Evolutionary conservation across 192 early-diverging fungal species (phyloP).

Genomic region (Paraglomus brasilianum): DNA sequence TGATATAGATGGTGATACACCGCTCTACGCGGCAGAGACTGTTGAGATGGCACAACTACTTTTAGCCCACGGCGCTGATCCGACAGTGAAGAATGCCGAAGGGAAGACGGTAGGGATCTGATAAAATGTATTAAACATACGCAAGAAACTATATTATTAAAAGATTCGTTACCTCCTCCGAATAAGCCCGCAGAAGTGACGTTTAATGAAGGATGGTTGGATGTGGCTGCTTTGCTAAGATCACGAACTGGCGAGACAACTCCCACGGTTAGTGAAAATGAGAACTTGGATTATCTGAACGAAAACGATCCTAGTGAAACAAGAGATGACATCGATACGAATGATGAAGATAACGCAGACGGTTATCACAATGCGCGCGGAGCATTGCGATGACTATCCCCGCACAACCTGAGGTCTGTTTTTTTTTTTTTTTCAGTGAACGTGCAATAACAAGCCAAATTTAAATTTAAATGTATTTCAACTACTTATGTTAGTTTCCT

Average conservation of each 20-base stretch:
- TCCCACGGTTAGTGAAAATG: slow-evolving; percentile 40
- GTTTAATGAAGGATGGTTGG: slow-evolving; percentile 61
- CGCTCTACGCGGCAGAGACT: slow-evolving; percentile 73
- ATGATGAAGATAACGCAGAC: slow-evolving; percentile 34
- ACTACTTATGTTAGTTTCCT: too few species aligned
- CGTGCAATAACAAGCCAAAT: too few species aligned
- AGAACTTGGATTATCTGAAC: slow-evolving; percentile 34
- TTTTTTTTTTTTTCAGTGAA: not conserved
- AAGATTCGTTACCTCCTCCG: not conserved
- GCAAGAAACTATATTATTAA: not conserved
- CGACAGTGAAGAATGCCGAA: slow-evolving; percentile 58
- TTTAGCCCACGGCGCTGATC: slow-evolving; percentile 70
- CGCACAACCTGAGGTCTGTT: slow-evolving; percentile 3
- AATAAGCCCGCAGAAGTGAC: slow-evolving; percentile 52
- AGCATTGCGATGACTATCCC: slow-evolving; percentile 1
- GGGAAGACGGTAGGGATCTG: slow-evolving; percentile 47
- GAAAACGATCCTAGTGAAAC: slow-evolving; percentile 34
- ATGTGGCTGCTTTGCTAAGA: slow-evolving; percentile 63
- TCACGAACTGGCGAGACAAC: slow-evolving; percentile 53
- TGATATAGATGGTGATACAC: slow-evolving; percentile 82
- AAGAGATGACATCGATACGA: slow-evolving; percentile 32
- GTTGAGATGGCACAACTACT: slow-evolving; percentile 65
- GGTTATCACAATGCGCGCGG: slow-evolving; percentile 36
- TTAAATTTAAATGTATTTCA: too few species aligned
- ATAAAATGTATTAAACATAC: not conserved